These are phyloP conservation scores for Leccinum variabile DNA, from an alignment of 1,284 basidiomycete species.

Conservation along the genomic window DNA sequence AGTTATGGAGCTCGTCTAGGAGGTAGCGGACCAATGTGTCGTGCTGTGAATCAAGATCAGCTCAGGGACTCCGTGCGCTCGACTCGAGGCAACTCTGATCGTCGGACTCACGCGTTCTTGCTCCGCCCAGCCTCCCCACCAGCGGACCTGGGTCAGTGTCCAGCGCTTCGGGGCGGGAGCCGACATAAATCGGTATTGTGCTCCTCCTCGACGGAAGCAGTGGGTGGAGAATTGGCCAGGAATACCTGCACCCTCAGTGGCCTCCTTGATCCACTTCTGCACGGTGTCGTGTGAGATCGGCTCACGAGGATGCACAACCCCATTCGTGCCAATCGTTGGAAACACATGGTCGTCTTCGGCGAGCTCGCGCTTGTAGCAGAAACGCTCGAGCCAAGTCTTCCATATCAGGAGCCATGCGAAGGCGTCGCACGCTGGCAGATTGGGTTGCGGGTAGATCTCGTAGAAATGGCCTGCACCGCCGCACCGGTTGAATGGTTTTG, in stretches of 20 bases:
- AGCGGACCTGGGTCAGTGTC: conserved; percentile 35
- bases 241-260: conserved; percentile 23
- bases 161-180: conserved; percentile 37
- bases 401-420: conserved; percentile 31
- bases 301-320: conserved; percentile 23
- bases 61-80: not conserved
- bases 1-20: conserved; percentile 32
- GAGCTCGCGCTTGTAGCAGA: conserved; percentile 19
- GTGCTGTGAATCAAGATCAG: conserved; percentile 21
- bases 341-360: conserved; percentile 37
- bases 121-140: conserved; percentile 46
- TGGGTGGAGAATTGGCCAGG: conserved; percentile 36
- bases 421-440: conserved; percentile 29
- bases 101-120: conserved; percentile 24
- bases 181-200: conserved; percentile 42
- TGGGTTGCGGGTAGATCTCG: conserved; percentile 31
- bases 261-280: conserved; percentile 30
- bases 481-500: too few relatives aligned
- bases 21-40: conserved; percentile 38
- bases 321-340: conserved; percentile 33
- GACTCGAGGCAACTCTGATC: not conserved
- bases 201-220: conserved; percentile 22
- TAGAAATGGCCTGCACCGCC: conserved; percentile 24
- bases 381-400: conserved; percentile 28
- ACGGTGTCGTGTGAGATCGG: conserved; percentile 31